Base-by-base conservation (phyloP, 2,329 filamentous ascomycete species). In the Plenodomus tracheiphilus region DNA sequence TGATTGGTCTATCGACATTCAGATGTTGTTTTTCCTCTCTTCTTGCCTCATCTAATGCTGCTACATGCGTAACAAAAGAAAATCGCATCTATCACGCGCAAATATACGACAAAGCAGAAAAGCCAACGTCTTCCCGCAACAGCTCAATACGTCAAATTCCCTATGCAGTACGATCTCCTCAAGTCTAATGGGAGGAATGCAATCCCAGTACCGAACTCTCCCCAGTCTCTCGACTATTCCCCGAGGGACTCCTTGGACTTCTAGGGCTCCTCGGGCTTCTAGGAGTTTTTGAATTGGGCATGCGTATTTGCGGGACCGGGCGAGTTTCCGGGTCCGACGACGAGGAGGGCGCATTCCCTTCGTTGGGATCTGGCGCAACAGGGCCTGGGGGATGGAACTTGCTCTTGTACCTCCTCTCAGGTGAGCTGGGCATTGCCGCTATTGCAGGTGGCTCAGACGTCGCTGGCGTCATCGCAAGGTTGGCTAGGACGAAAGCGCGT, bases 321-420 rank as follows among this genome's bases (percentile, higher is more conserved):
- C 28, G 28, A 4, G 6, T 11, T 4, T 32, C 28, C 13, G 5
- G 22, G 22, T 32, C 28, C 28, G 28, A 32, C 9, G 28, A 32
- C 4, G 28, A 32, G 11, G 28, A 32, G 8, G 28, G 28, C 11
- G 28, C 28, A 7, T 15, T 19, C 16, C 36, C 58, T 13, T 49
- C 43, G 40, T 40, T 50, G 9, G 53, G 49, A 49, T 63, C 59
- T 4, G 56, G 53, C 2, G 53, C 54, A 11, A 57, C 53, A 2
- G 55, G 54, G 1, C 51, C 51, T 2, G 62, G 51, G 1, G 64
- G 59, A 25, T 77, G 74, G 48, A 77, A 77, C 0, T 77, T 56
- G 4, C 64, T 64, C 58, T 75, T 76, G 50, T 77, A 78, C 4
- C 66, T 65, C 1, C 66, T 49, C 46, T 75, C 74, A 1, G 74